Base-by-base conservation (phyloP, 2,329 filamentous ascomycete genomes). In the Colletotrichum tropicale region DNA sequence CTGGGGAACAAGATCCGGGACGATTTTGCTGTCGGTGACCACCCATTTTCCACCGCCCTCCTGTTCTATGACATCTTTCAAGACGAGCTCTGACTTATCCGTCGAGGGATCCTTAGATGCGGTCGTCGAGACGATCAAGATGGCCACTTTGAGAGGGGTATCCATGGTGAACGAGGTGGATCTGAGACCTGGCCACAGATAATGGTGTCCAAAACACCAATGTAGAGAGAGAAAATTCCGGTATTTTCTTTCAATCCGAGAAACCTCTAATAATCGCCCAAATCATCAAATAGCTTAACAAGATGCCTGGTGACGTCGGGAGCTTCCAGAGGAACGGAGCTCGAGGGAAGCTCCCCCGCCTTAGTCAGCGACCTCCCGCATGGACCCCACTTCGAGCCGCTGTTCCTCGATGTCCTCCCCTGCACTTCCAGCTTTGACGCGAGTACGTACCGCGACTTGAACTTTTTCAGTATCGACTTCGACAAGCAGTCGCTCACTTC, bases 41-140 rank as follows among this genome's bases (percentile, higher is more conserved):
- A 90, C 86, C 96, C 96, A 99, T 84, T 91, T 92, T 21, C 89
- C 91, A 5, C 88, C 89, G 15, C 93, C 94, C 75, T 94, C 91
- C 5, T 89, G 86, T 6, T 89, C 86, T 78, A 99, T 93, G 16
- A 95, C 92, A 68, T 93, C 88, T 64, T 91, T 89, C 6, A 99
- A 89, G 12, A 91, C 88, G 2, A 89, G 87, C 8, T 91, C 91
- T 10, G 95, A 93, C 77, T 92, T 92, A 85, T 99, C 97, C 2
- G 95, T 93, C 5, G 94, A 92, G 0, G 95, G 91, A 83, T 98
- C 94, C 79, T 91, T 89, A 10, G 93, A 92, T 8, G 96, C 97
- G 8, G 97, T 99, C 66, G 98, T 98, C 2, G 97, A 98, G 52
- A 99, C 90, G 78, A 98, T 90, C 70, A 99, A 89, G 65, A 99